Percentiles rank a stretch among this genome's conserved stretches.
phyloP scores from a whole-genome alignment of 768 basidiomycete species.

The Cystofilobasidium ferigula region DNA sequence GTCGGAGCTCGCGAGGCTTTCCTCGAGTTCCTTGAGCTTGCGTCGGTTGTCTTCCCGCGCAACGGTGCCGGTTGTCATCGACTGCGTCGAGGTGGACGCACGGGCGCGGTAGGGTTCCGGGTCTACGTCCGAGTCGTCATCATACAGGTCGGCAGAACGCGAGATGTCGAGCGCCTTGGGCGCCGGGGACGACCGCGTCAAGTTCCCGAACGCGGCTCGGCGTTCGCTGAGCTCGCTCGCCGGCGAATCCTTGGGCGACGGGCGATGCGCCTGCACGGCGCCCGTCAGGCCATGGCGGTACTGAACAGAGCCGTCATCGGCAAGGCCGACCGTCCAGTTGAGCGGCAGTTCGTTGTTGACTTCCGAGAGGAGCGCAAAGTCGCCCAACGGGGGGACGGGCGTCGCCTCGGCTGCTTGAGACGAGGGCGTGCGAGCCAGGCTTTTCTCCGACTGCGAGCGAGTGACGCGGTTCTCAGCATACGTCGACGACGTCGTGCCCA shows the following conservation, averaged over 20 bases:
- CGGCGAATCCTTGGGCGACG: not conserved
- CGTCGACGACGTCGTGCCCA: slow-evolving; percentile 6
- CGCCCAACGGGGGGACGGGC: slow-evolving; percentile 1
- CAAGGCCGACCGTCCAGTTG: slow-evolving; percentile 14
- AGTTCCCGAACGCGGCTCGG: slow-evolving; percentile 17
- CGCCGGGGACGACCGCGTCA: slow-evolving; percentile 11
- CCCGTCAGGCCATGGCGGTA: slow-evolving; percentile 21
- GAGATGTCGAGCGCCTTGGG: not conserved
- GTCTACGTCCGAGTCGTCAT: slow-evolving; percentile 11
- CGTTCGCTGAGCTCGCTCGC: slow-evolving; percentile 12
- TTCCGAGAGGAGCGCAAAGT: slow-evolving; percentile 11
- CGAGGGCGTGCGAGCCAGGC: not conserved
- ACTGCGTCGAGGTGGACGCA: slow-evolving; percentile 2
- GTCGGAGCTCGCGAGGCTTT: slow-evolving; percentile 13
- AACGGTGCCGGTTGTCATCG: not conserved
- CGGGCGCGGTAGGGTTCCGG: not conserved
- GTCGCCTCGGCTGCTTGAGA: not conserved
- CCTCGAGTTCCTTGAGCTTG: slow-evolving; percentile 16
- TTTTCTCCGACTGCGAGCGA: not conserved
- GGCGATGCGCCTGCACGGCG: slow-evolving; percentile 1
- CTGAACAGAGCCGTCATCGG: slow-evolving; percentile 25
- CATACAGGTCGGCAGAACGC: not conserved
- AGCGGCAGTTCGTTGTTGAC: slow-evolving; percentile 14
- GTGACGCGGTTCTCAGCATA: not conserved
- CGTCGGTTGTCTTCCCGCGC: slow-evolving; percentile 8